phyloP scores from a whole-genome alignment of 2,329 filamentous ascomycete genomes.

The Dactylellina drechsleri region DNA sequence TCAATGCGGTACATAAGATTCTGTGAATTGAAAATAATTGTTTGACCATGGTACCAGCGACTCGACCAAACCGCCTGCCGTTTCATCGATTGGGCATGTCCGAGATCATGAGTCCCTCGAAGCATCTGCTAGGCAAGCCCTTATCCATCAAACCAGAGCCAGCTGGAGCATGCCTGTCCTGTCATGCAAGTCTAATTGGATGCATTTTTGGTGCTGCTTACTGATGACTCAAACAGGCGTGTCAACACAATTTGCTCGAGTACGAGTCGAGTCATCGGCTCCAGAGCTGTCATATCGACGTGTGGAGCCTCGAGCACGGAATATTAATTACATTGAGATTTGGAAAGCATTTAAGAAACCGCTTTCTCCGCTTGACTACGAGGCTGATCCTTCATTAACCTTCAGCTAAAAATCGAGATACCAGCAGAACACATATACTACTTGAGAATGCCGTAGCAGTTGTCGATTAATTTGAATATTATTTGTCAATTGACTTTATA shows the following conservation, averaged over 20 bases:
- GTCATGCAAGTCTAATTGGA: conserved; percentile 42
- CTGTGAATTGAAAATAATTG: neutral
- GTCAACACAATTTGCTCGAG: conserved; percentile 29
- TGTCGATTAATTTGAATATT: neutral
- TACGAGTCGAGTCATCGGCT: conserved; percentile 39
- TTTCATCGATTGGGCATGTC: neutral
- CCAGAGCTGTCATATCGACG: conserved; percentile 16
- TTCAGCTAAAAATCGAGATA: conserved; percentile 6
- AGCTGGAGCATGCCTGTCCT: conserved; percentile 6
- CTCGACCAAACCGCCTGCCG: neutral
- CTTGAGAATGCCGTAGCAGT: conserved; percentile 16
- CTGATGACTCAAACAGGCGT: conserved; percentile 50
- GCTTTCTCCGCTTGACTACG: conserved; percentile 7
- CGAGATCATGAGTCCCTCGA: conserved; percentile 17
- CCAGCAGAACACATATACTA: neutral
- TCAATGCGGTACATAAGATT: conserved; percentile 4
- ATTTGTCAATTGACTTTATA: conserved; percentile 16
- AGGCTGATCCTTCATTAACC: conserved; percentile 23
- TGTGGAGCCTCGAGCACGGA: neutral
- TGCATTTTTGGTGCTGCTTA: conserved; percentile 29
- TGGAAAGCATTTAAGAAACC: conserved; percentile 32
- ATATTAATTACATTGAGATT: conserved; percentile 11
- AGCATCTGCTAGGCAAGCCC: conserved; percentile 15
- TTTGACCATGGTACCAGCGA: neutral
- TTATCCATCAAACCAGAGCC: neutral